Conservation (phyloP, 805 yeast species). For the Zygotorulaspora florentina region DNA sequence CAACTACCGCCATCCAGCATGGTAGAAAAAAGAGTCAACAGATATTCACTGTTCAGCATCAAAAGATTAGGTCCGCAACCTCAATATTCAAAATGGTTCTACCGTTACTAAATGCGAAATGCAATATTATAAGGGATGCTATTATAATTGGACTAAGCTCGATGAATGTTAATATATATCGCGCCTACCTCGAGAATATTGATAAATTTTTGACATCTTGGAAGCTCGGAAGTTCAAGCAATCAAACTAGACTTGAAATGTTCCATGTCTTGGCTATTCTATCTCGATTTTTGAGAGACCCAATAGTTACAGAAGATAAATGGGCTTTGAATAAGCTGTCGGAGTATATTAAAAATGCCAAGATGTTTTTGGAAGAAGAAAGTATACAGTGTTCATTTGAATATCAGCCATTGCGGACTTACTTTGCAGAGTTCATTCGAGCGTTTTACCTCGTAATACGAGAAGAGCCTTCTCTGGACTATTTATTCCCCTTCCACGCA, state of each 20-base stretch:
- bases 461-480: constrained; percentile 39
- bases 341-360: constrained; percentile 56
- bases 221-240: constrained; percentile 44
- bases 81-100: constrained; percentile 83
- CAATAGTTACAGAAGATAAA: constrained; percentile 54
- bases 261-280: constrained; percentile 74
- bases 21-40: constrained; percentile 76
- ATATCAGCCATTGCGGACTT: constrained; percentile 72
- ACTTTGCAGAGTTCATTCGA: constrained; percentile 78
- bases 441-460: constrained; percentile 59
- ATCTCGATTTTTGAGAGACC: constrained; percentile 52
- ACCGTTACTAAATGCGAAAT: constrained; percentile 71
- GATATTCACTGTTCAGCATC: constrained; percentile 77
- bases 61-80: constrained; percentile 87
- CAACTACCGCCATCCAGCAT: constrained; percentile 50
- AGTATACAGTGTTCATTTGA: constrained; percentile 60
- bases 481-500: constrained; percentile 82
- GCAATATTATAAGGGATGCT: constrained; percentile 72
- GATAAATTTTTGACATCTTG: constrained; percentile 56
- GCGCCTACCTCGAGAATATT: constrained; percentile 71
- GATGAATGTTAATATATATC: constrained; percentile 83
- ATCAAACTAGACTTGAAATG: constrained; percentile 61
- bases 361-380: constrained; percentile 52
- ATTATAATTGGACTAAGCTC: constrained; percentile 86
- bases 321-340: constrained; percentile 64